Base-by-base conservation (phyloP, 768 basidiomycete genomes). In the Leccinum variicolor region DNA sequence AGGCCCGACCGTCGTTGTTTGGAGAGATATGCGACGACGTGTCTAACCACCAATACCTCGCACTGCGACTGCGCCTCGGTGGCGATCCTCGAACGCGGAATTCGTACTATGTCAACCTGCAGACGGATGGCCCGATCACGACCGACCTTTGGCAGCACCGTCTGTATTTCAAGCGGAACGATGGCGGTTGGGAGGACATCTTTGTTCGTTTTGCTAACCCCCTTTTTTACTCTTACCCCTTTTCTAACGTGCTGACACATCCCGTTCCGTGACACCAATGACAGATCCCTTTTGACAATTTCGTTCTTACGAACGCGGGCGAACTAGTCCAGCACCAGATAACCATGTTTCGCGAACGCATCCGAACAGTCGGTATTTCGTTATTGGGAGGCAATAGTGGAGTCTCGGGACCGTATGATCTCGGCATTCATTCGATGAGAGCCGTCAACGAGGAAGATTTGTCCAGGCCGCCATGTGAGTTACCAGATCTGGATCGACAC, bases 111-210 rank as follows among this genome's bases (percentile, higher is more conserved):
- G 89, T 93, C 50, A 98, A 98, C 73, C 76, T 98, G 48, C 94
- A 97, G 71, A 96, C 94, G 3, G 89, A 93, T 52, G 89, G 90
- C 1, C 80, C 84, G 46, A 78, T 90, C 50, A 81, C 85, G 51
- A 88, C 85, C 36, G 93, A 96, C 69, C 76, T 98, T n/a, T 98
- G 91, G 87, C 96, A 97, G 68, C 94, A 98, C 64, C 82, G 92
- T 33, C 77, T 98, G n/a, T 91, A 83, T 73, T 90, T 94, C 69
- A 77, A 80, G 51, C 80, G 82, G 54, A 75, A 77, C 26, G 81
- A 86, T 56, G 81, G 83, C 25, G 74, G 77, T 4, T 95, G 93
- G 93, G 89, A 94, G 69, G 86, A 92, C 65, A 70, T 95, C 15
- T 86, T 86, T 66, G 92, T 91, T 61, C 64, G 86, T 79, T n/a